phyloP scores from a whole-genome alignment of 2,329 filamentous ascomycete genomes.

The Penicillium glabrum region DNA sequence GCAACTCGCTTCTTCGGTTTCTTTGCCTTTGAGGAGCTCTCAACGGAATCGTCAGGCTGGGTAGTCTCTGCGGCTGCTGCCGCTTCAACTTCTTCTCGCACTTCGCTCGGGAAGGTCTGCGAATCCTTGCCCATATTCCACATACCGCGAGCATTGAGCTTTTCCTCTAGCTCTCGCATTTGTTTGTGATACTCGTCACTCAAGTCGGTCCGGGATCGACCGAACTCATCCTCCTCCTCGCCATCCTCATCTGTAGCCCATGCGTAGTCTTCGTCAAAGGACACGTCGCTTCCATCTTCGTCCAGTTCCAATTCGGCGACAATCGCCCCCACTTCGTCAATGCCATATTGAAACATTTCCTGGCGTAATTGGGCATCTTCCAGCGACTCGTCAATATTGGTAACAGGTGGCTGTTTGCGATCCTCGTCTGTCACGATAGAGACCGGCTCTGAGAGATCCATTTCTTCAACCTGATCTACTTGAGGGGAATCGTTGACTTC shows the following conservation, averaged over 20 bases:
- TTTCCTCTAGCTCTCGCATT: constrained; percentile 83
- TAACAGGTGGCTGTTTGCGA: constrained; percentile 48
- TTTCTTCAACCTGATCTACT: constrained; percentile 5
- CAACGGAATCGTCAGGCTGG: not conserved
- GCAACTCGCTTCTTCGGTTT: constrained; percentile 67
- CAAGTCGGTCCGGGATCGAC: constrained; percentile 67
- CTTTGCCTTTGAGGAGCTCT: constrained; percentile 18
- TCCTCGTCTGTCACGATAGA: constrained; percentile 22
- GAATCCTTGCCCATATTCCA: constrained; percentile 57
- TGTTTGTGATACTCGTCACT: constrained; percentile 73
- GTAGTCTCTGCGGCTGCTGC: constrained; percentile 19
- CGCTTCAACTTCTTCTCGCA: constrained; percentile 31
- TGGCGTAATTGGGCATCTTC: constrained; percentile 79
- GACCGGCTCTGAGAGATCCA: constrained; percentile 17
- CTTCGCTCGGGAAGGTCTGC: constrained; percentile 32
- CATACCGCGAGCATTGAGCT: constrained; percentile 61
- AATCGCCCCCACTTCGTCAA: constrained; percentile 85
- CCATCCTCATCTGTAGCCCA: constrained; percentile 48
- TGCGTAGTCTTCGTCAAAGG: constrained; percentile 58
- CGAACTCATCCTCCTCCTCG: constrained; percentile 74
- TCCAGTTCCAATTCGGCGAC: constrained; percentile 90
- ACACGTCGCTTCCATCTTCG: constrained; percentile 55
- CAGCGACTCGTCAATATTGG: constrained; percentile 71
- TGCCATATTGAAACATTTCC: constrained; percentile 87
- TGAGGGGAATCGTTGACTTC: constrained; percentile 6